Conservation (phyloP, 768 basidiomycete genomes). For the Steccherinum ochraceum region DNA sequence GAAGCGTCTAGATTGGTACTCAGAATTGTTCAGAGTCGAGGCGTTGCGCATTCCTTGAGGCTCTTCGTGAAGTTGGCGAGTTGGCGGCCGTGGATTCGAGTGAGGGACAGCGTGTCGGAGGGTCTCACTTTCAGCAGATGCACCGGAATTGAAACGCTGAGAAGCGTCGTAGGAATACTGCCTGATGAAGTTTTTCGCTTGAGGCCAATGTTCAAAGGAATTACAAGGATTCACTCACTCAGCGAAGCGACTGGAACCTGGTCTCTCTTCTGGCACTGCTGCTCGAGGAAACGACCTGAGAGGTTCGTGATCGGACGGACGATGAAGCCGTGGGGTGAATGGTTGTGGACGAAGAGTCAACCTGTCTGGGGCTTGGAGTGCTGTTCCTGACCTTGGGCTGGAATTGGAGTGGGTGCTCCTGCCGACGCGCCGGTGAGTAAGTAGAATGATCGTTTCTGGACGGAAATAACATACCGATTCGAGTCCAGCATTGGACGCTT, state of each 20-base stretch:
- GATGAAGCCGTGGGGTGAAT: slow-evolving; percentile 23
- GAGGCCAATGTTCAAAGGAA: background rate
- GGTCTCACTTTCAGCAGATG: slow-evolving; percentile 33
- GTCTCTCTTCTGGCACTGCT: slow-evolving; percentile 27
- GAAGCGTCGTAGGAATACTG: slow-evolving; percentile 59
- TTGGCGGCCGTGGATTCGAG: slow-evolving; percentile 15
- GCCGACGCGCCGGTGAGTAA: too few relatives aligned
- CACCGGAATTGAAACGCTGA: slow-evolving; percentile 33
- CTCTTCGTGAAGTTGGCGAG: slow-evolving; percentile 19
- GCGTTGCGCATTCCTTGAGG: slow-evolving; percentile 12
- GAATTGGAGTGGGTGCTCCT: slow-evolving; percentile 30
- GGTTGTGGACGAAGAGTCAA: slow-evolving; percentile 61
- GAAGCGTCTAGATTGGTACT: slow-evolving; percentile 15
- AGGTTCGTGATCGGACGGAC: slow-evolving; percentile 14
- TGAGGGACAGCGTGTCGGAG: slow-evolving; percentile 23
- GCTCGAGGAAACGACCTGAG: slow-evolving; percentile 9
- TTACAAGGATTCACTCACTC: slow-evolving; percentile 31
- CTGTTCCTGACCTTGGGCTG: slow-evolving; percentile 53
- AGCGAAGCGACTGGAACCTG: slow-evolving; percentile 43
- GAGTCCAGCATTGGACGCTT: slow-evolving; percentile 54
- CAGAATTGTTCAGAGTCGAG: slow-evolving; percentile 26
- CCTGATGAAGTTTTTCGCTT: slow-evolving; percentile 27
- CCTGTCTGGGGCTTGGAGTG: slow-evolving; percentile 55
- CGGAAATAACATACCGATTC: slow-evolving; percentile 36
- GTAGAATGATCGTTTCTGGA: too few relatives aligned